Evolutionary conservation across 495 filamentous ascomycete genomes (phyloP).

Genomic region (Massariosphaeria phaeospora): DNA sequence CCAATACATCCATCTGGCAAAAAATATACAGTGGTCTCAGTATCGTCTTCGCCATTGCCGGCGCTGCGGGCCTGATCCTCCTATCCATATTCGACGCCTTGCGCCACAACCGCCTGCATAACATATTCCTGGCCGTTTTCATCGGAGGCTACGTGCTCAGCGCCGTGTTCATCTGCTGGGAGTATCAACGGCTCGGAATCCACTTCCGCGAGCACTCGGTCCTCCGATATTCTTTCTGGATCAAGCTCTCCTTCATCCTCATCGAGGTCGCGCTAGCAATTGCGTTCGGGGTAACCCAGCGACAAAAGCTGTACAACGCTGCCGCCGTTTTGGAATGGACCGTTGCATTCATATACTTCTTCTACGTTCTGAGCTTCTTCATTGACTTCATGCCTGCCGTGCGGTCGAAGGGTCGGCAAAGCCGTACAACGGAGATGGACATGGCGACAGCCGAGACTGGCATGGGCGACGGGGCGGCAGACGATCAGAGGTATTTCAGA

Average conservation of each 20-base stretch:
- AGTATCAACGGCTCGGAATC: conserved; percentile 78
- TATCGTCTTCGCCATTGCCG: conserved; percentile 69
- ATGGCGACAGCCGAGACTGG: conserved; percentile 30
- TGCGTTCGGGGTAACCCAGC: conserved; percentile 45
- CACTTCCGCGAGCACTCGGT: conserved; percentile 68
- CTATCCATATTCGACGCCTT: conserved; percentile 80
- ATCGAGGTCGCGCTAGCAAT: conserved; percentile 72
- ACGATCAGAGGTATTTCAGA: conserved; percentile 9
- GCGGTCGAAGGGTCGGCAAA: conserved; percentile 52
- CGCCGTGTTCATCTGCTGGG: conserved; percentile 79
- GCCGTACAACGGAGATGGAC: conserved; percentile 39
- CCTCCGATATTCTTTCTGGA: conserved; percentile 69
- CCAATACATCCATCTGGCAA: conserved; percentile 62
- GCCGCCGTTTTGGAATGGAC: conserved; percentile 65
- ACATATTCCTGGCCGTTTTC: conserved; percentile 76
- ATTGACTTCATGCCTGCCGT: conserved; percentile 82
- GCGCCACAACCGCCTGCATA: conserved; percentile 60
- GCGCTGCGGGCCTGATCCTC: conserved; percentile 73
- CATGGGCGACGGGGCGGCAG: conserved; percentile 11
- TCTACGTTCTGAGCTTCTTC: conserved; percentile 83
- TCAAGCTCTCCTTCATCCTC: conserved; percentile 77
- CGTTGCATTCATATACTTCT: conserved; percentile 84
- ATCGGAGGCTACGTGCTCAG: conserved; percentile 72
- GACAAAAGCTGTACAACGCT: conserved; percentile 38
- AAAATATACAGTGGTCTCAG: conserved; percentile 63